Evolutionary conservation across 2,329 filamentous ascomycete species (phyloP), one percentile per base, ranked within the genome.

Genomic region (Hypomyces perniciosus): DNA sequence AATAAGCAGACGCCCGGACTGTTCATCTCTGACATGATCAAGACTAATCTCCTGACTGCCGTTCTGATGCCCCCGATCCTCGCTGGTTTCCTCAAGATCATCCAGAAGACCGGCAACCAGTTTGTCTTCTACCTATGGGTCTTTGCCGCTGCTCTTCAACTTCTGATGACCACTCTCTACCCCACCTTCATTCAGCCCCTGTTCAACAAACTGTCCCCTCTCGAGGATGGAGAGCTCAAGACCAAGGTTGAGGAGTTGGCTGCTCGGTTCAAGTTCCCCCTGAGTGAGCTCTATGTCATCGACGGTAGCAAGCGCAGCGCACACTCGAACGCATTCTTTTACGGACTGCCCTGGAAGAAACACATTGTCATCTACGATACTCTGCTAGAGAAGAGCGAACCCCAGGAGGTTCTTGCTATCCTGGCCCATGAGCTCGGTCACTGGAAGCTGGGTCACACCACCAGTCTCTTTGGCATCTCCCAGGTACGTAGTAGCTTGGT

Each of bases 331-430:
- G 89, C 89, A 33, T 93, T 95, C 72, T 99, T 99, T 75, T 96
- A 95, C 62, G 93, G 93, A 54, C 81, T 99, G 50, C 93, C 93
- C 39, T 99, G 92, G 91, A 96, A 96, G 81, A 97, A 97, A 81
- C 95, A 97, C 76, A 99, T 99, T 75, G 93, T 99, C 64, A 95
- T 99, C 65, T 99, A 96, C 68, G 93, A 99, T 67, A 99, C 95
- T 5, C 74, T 99, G 56, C 90, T 99, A 56, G 92, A 96, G 72
- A 96, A 97, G 81, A 93, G 87, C 68, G 83, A 91, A 56, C 84
- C 88, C 4, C 80, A 93, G 64, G 93, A 99, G 71, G 91, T 99
- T 38, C 89, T 96, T 53, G 92, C 93, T 58, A 91, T 99, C 48
- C 76, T 99, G 48, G 91, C 90, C 34, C 93, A 99, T 68, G 93